phyloP scores from a whole-genome alignment of 2,329 filamentous ascomycete genomes.

The Hypoxylon sp. region DNA sequence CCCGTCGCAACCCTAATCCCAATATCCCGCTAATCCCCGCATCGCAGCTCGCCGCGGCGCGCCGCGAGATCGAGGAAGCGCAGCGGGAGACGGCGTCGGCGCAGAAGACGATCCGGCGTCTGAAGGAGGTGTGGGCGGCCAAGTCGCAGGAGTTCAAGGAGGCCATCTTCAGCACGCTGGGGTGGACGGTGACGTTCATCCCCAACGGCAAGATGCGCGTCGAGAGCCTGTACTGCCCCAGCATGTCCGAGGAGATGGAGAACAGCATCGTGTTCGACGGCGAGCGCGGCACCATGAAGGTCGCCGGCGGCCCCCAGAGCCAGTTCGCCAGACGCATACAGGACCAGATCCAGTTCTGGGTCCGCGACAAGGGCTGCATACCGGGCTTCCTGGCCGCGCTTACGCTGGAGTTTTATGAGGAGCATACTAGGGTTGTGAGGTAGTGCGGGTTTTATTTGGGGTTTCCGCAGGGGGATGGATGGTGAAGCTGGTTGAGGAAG shows the following conservation, averaged over 20 bases:
- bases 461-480: too few species aligned
- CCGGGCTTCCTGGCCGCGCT: slow-evolving; percentile 91
- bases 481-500: too few species aligned
- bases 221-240: slow-evolving; percentile 84
- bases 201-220: slow-evolving; percentile 97
- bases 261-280: slow-evolving; percentile 87
- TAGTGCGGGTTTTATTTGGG: too few species aligned
- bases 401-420: slow-evolving; percentile 93
- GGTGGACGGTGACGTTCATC: slow-evolving; percentile 95
- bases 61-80: slow-evolving; percentile 77
- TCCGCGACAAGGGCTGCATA: slow-evolving; percentile 90
- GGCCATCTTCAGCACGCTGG: slow-evolving; percentile 88
- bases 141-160: slow-evolving; percentile 96
- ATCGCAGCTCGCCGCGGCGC: slow-evolving; percentile 77
- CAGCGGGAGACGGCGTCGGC: slow-evolving; percentile 74
- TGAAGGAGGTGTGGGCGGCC: slow-evolving; percentile 91
- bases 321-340: slow-evolving; percentile 85
- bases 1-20: slow-evolving; percentile 49
- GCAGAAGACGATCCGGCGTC: slow-evolving; percentile 83
- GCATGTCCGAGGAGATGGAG: slow-evolving; percentile 70
- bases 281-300: slow-evolving; percentile 97
- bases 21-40: slow-evolving; percentile 73
- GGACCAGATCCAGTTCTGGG: slow-evolving; percentile 93
- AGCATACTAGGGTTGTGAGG: slow-evolving; percentile 52
- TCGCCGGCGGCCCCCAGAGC: slow-evolving; percentile 87